Conservation (phyloP, 352 stramenopile species). For the Pythium periplocum region DNA sequence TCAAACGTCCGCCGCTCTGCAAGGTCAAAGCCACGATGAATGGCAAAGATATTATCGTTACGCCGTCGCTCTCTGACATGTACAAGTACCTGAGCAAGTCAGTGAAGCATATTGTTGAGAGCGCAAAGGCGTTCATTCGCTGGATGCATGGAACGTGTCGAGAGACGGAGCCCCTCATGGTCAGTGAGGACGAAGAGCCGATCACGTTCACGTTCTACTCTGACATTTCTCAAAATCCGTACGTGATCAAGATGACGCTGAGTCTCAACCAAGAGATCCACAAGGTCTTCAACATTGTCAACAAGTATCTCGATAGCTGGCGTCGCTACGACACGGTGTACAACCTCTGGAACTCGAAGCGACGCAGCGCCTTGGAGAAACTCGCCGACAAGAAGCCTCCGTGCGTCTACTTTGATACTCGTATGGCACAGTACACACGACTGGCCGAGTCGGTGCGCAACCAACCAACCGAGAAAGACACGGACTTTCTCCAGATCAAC, state of each 20-base stretch:
- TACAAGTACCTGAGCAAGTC: conserved; percentile 95
- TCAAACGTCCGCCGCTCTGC: conserved; percentile 86
- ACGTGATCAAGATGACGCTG: conserved; percentile 95
- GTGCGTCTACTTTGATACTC: conserved; percentile 93
- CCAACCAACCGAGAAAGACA: conserved; percentile 90
- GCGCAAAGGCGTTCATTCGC: conserved; percentile 89
- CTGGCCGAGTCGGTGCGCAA: conserved; percentile 86
- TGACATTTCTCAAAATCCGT: conserved; percentile 93
- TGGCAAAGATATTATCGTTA: conserved; percentile 93
- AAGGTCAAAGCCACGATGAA: conserved; percentile 94
- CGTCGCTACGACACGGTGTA: conserved; percentile 92
- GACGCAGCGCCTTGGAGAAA: conserved; percentile 87
- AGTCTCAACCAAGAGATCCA: conserved; percentile 93
- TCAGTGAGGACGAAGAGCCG: conserved; percentile 92
- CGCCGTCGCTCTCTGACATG: conserved; percentile 91
- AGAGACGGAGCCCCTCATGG: conserved; percentile 82
- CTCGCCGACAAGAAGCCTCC: conserved; percentile 89
- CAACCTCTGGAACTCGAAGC: conserved; percentile 94
- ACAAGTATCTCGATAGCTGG: conserved; percentile 94
- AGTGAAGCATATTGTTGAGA: conserved; percentile 93
- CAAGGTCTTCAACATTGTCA: conserved; percentile 92
- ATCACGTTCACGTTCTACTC: conserved; percentile 94
- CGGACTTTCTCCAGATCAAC: conserved; percentile 94
- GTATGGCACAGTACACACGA: conserved; percentile 88
- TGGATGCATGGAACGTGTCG: conserved; percentile 96